Evolutionary conservation across 2,329 filamentous ascomycete genomes (phyloP), one percentile per base, ranked within the genome.

Genomic region (Aspergillus novoparasiticus): DNA sequence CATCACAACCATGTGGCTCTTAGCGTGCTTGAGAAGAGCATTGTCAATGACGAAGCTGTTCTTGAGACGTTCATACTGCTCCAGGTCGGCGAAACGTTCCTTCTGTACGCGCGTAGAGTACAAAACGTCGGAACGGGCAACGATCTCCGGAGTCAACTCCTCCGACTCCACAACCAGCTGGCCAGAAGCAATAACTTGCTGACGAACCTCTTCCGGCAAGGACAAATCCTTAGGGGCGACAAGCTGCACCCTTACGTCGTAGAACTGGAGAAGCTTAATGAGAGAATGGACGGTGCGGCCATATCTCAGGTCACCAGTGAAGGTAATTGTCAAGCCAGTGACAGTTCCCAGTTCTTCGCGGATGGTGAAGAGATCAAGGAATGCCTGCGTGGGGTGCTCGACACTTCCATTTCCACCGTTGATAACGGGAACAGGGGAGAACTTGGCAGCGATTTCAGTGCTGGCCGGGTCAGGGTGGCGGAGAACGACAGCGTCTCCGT

Each of bases 51-150:
- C 85, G 78, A 97, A 94, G 64, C 88, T 87, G 78, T 94, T 88
- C 88, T 96, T 96, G 72, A 98, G 88, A 62, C 85, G 83, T 82
- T 98, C 93, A 78, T 96, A 99, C 73, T 92, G 89, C 50, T 86
- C 87, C 57, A 89, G 79, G 71, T 89, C 90, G n/a, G 89, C 84
- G 84, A 99, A 99, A 30, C 95, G 88, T 84, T 99, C 95, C 81
- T 95, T 95, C 81, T 99, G 95, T 70, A 99, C 91, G 19, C 95
- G 89, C 1, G 95, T 99, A 83, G 93, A 97, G 85, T 99, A 99
- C 53, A 99, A 85, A 5, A 99, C 94, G 72, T 99, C 95, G 63
- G 90, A 94, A 69, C 87, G 86, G 21, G 90, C 90, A 61, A 99
- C 82, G 57, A 98, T 93, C 77, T 97, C 93, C 0, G 92, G 88